Evolutionary conservation across 2,329 filamentous ascomycete species (phyloP), one percentile per base, ranked within the genome.

Genomic region (Cladosporium phlei): DNA sequence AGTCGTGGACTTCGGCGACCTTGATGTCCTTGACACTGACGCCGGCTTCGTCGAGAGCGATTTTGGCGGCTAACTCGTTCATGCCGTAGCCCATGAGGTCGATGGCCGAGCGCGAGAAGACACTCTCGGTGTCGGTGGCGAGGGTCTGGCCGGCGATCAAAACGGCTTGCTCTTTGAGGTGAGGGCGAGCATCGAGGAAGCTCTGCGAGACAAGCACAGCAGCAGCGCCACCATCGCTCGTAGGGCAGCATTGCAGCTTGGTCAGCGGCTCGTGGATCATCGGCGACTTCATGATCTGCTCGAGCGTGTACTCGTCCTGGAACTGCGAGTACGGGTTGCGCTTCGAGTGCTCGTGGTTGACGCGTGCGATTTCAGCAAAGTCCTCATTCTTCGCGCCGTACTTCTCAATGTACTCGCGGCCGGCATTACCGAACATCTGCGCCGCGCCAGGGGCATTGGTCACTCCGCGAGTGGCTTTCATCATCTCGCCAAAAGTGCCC

Each of bases 241-340:
- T 97, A 1, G 93, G 91, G 70, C 91, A 96, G 78, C 91, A 97
- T 72, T 97, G 93, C n/a, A 97, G 82, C 71, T 96, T 97, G 49
- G 93, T 97, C 47, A 97, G 77, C 12, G 91, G 91, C 54, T 81
- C 80, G 70, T 88, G 82, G 67, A 97, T 87, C 77, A 82, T 86
- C 50, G 87, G 75, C 0, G 87, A 72, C 28, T 83, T 74, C 63
- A 88, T 68, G 64, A 97, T 76, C 69, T 97, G 83, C 24, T 95
- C 86, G 30, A 84, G 80, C 0, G 86, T 86, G 73, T 97, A 97
- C 64, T 91, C 87, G 61, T 94, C 81, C 61, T 85, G 85, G 76
- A 98, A 97, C 69, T 97, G 91, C n/a, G 88, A 91, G 76, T 98
- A 98, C 8, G 91, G 91, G 75, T 97, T 97, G 56, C 85, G 80